phyloP scores from a whole-genome alignment of 1,284 basidiomycete species.

The Fomitopsis betulina region DNA sequence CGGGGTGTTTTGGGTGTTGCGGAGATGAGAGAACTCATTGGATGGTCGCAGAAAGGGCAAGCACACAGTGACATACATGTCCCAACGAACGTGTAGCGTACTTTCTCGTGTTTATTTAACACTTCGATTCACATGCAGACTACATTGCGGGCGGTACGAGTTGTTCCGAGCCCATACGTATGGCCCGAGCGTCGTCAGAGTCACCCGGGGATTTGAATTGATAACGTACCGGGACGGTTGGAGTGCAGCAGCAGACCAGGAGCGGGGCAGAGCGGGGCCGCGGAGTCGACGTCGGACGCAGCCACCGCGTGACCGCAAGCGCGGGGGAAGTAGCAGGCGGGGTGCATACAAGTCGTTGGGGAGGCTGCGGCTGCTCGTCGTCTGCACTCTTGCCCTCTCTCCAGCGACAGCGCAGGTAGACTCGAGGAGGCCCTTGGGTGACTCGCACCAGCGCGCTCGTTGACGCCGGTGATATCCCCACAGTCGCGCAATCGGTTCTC shows the following conservation, averaged over 20 bases:
- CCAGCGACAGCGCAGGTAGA: neutral
- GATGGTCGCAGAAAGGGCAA: slow-evolving; percentile 44
- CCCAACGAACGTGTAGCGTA: neutral
- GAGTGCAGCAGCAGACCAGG: neutral
- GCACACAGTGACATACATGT: slow-evolving; percentile 2
- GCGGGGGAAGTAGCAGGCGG: neutral
- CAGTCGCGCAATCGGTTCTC: slow-evolving; percentile 2
- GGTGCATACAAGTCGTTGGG: neutral
- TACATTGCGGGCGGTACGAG: neutral
- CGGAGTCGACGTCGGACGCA: neutral
- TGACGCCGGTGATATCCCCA: slow-evolving; percentile 1
- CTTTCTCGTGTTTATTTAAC: neutral
- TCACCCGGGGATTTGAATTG: neutral
- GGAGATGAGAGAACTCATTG: slow-evolving; percentile 73
- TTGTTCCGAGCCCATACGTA: neutral
- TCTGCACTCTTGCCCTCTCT: neutral
- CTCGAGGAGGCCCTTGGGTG: neutral
- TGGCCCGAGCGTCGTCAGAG: no score
- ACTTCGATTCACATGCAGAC: neutral
- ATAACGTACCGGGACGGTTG: neutral
- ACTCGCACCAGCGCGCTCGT: neutral
- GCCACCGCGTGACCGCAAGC: neutral
- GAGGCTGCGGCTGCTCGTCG: neutral
- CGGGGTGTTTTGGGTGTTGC: slow-evolving; percentile 71
- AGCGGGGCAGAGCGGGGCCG: neutral